Conservation (phyloP, 2,329 filamentous ascomycete species). For the Parafenestella ontariensis region DNA sequence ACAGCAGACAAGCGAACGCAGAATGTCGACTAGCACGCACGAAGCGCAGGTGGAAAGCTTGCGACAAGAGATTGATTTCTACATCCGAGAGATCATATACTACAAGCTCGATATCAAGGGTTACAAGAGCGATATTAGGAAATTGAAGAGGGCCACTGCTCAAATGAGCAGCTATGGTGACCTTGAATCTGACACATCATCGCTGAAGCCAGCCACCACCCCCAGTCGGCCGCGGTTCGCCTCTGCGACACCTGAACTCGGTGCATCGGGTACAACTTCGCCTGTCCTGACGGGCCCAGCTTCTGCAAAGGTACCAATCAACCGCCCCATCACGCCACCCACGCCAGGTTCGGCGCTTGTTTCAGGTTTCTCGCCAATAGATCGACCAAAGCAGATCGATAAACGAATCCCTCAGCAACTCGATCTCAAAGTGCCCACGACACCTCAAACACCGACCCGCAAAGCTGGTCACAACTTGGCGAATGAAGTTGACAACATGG, state of each 20-base stretch:
- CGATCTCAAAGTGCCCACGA: constrained; percentile 16
- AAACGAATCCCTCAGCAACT: constrained; percentile 13
- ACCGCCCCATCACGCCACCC: constrained; percentile 22
- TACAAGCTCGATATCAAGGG: constrained; percentile 58
- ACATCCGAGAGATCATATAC: constrained; percentile 56
- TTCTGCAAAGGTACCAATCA: constrained; percentile 13
- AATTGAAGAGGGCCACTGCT: constrained; percentile 37
- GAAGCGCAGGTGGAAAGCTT: constrained; percentile 38
- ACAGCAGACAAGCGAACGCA: constrained; percentile 11
- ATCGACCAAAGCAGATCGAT: constrained; percentile 3
- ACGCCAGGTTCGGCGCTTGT: constrained; percentile 8
- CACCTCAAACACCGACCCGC: constrained; percentile 26
- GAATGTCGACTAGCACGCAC: constrained; percentile 5
- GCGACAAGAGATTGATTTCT: constrained; percentile 51
- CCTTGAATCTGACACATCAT: constrained; percentile 38
- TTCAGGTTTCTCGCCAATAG: constrained; percentile 12
- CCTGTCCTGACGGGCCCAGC: constrained; percentile 21
- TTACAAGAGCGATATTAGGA: constrained; percentile 52
- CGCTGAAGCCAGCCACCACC: constrained; percentile 31
- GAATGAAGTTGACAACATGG: constrained; percentile 24
- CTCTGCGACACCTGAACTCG: constrained; percentile 25
- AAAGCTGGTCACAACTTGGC: constrained; percentile 14
- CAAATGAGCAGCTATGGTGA: constrained; percentile 36
- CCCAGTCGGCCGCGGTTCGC: constrained; percentile 27
- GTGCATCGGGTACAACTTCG: constrained; percentile 24